Conservation (phyloP, 495 filamentous ascomycete genomes). For the Trichoderma erinaceum region DNA sequence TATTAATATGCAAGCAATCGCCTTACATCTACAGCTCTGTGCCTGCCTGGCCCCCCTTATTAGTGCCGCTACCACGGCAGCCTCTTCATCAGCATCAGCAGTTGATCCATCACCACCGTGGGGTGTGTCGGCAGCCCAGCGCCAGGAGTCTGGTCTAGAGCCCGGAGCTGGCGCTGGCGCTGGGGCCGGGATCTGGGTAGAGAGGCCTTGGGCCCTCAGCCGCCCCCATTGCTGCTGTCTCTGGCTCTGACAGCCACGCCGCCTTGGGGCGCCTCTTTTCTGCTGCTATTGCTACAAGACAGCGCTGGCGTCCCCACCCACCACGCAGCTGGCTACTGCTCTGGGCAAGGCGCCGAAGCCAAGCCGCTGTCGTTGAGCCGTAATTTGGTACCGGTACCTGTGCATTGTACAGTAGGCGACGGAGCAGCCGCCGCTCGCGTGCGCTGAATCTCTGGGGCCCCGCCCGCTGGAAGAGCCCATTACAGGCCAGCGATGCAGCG, state of each 20-base stretch:
- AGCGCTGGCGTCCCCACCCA: not conserved
- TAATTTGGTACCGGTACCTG: not conserved
- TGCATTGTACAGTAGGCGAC: not conserved
- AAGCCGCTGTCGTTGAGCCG: not conserved
- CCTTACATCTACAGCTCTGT: not conserved
- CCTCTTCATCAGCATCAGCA: not conserved
- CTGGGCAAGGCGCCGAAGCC: slow-evolving; percentile 8
- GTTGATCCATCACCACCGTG: not conserved
- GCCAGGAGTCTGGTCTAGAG: not conserved
- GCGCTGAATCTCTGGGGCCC: slow-evolving; percentile 12
- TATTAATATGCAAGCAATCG: not conserved
- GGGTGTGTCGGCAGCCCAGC: not conserved
- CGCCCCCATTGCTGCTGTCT: not conserved
- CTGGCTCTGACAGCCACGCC: not conserved
- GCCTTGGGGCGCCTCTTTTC: not conserved
- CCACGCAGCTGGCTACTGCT: slow-evolving; percentile 8
- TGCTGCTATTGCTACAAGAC: not conserved
- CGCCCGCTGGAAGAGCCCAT: not conserved
- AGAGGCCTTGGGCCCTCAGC: not conserved
- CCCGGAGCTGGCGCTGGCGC: not conserved
- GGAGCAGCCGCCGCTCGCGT: slow-evolving; percentile 11
- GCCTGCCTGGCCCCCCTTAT: not conserved
- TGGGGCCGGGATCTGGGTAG: not conserved
- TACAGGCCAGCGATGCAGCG: not conserved
- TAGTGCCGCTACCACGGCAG: slow-evolving; percentile 13